Evolutionary conservation across 257 asterid species (phyloP).

Genomic region (Anisodus acutangulus): DNA sequence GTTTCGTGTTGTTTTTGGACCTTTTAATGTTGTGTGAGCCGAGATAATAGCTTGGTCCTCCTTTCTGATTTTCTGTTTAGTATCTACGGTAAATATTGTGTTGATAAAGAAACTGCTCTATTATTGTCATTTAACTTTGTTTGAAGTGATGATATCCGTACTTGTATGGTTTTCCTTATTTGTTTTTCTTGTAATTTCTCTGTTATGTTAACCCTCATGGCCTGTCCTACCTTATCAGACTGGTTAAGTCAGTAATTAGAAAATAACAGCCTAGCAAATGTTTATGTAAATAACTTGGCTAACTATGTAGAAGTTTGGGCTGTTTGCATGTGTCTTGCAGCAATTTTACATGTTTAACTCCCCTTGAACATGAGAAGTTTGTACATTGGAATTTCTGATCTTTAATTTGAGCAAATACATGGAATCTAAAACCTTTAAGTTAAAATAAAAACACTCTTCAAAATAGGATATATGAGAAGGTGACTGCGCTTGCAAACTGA

Average conservation of each 20-base stretch:
- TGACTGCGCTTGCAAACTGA: conserved; percentile 27
- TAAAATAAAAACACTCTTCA: conserved; percentile 37
- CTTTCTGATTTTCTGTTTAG: not conserved
- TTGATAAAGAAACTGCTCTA: not conserved
- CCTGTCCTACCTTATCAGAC: too few relatives aligned
- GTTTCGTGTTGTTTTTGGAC: not conserved
- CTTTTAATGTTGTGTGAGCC: not conserved
- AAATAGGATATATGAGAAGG: conserved; percentile 33
- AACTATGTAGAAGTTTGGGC: not conserved
- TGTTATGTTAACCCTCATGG: too few relatives aligned
- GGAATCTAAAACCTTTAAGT: conserved; percentile 33
- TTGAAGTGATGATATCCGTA: not conserved
- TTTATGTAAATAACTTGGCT: not conserved
- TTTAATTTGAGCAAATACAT: conserved; percentile 29
- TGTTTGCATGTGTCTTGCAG: not conserved
- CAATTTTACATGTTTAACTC: not conserved
- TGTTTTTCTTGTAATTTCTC: too few relatives aligned
- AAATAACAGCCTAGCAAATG: not conserved
- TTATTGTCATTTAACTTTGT: not conserved
- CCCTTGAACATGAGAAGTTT: conserved; percentile 21
- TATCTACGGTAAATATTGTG: too few relatives aligned
- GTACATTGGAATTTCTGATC: conserved; percentile 32
- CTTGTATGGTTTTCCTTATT: not conserved
- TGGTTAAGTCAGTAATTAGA: not conserved
- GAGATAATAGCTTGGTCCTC: not conserved